Conservation (phyloP, 2,329 filamentous ascomycete genomes). For the Tolypocladium paradoxum region DNA sequence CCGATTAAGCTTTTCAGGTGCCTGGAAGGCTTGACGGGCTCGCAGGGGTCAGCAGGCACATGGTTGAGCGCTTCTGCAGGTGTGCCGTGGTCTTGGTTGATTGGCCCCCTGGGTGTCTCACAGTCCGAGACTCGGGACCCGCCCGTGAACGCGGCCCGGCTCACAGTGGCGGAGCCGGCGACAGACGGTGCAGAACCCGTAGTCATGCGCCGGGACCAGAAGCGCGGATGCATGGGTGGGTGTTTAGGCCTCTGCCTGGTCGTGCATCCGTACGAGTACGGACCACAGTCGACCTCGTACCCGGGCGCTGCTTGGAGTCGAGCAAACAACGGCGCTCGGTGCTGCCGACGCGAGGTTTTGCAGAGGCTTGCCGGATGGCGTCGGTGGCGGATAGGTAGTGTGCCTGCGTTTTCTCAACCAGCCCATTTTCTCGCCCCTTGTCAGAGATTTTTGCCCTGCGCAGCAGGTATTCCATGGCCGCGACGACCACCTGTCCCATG, state of each 20-base stretch:
- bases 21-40: neutral
- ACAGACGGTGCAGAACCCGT: neutral
- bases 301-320: neutral
- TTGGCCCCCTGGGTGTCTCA: neutral
- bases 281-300: too few species aligned
- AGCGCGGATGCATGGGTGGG: too few species aligned
- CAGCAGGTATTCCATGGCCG: too few species aligned
- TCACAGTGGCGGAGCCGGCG: neutral
- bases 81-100: too few species aligned
- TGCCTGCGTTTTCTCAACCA: neutral
- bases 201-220: too few species aligned
- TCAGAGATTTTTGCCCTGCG: neutral
- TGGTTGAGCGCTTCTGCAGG: too few species aligned
- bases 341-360: too few species aligned
- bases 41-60: too few species aligned
- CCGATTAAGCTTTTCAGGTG: neutral
- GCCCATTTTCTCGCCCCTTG: neutral
- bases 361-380: neutral
- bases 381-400: neutral
- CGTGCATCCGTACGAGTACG: too few species aligned
- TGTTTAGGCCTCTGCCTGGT: neutral
- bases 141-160: neutral
- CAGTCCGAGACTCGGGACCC: neutral
- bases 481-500: neutral
- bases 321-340: neutral